These are phyloP conservation scores for Epichloe amarillans DNA, from an alignment of 2,329 filamentous ascomycete genomes.

Conservation along the genomic window DNA sequence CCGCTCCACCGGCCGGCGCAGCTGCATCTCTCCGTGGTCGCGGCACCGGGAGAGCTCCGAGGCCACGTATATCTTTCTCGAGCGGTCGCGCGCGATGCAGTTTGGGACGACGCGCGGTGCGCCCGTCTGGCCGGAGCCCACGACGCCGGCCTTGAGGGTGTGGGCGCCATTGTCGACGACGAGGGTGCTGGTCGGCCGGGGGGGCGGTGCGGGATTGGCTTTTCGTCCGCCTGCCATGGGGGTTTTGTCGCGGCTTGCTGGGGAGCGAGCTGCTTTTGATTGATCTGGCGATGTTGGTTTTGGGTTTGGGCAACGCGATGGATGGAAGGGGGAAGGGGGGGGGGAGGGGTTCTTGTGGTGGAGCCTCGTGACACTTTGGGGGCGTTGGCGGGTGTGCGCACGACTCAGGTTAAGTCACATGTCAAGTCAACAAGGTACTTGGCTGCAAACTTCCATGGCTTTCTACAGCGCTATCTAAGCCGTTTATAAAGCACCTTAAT, in stretches of 20 bases:
- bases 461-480: too few species aligned
- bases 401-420: too few species aligned
- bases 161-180: slow-evolving; percentile 89
- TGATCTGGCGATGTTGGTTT: not conserved
- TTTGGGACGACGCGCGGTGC: slow-evolving; percentile 71
- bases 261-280: not conserved
- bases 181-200: slow-evolving; percentile 54
- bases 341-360: too few species aligned
- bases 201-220: slow-evolving; percentile 35
- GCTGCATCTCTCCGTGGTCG: slow-evolving; percentile 81
- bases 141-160: slow-evolving; percentile 82
- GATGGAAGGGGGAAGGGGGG: rapidly evolving
- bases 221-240: slow-evolving; percentile 36
- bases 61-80: slow-evolving; percentile 66
- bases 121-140: slow-evolving; percentile 28
- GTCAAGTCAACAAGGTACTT: too few species aligned
- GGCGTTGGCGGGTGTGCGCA: too few species aligned
- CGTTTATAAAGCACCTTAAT: too few species aligned
- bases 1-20: slow-evolving; percentile 82
- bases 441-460: too few species aligned
- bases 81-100: slow-evolving; percentile 72
- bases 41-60: slow-evolving; percentile 65
- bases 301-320: not conserved
- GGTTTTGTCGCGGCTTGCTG: not conserved
- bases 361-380: too few species aligned